A percentile compares a stretch with the other conserved stretches of the same genome.
Conservation (phyloP, 208 protist species). For the Leishmania mexicana region DNA sequence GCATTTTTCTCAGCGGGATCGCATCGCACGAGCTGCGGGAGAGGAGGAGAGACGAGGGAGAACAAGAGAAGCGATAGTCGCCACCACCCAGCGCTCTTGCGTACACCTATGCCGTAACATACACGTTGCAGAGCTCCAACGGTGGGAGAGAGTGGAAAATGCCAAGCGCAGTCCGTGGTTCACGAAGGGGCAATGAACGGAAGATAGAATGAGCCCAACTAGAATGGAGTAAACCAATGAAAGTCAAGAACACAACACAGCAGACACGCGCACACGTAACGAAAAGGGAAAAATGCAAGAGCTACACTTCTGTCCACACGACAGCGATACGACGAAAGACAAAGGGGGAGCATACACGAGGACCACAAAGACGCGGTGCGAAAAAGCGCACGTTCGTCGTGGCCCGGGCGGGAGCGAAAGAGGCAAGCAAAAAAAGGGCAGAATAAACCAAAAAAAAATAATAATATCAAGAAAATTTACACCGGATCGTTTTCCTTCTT, state of each 20-base stretch:
- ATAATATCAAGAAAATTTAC: background rate
- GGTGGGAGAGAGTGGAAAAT: background rate
- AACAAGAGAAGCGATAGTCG: background rate
- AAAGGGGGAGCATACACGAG: background rate
- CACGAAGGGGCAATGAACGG: background rate
- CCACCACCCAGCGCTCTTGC: background rate
- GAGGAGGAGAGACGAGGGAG: background rate
- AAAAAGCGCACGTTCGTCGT: background rate
- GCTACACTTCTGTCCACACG: background rate
- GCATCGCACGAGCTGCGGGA: background rate
- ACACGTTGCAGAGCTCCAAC: background rate
- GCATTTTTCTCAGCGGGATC: background rate
- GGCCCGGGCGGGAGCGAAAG: background rate
- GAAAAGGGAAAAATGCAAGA: background rate
- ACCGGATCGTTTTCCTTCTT: background rate
- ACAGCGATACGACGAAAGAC: background rate
- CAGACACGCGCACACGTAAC: background rate
- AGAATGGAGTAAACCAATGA: background rate
- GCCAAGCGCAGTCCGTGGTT: background rate
- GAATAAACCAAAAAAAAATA: background rate
- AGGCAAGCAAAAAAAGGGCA: background rate
- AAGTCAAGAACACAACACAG: background rate
- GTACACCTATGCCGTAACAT: background rate
- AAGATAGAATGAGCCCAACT: background rate
- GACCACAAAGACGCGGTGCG: background rate